Conservation (phyloP, 495 filamentous ascomycete species). For the Neurospora hispaniola region DNA sequence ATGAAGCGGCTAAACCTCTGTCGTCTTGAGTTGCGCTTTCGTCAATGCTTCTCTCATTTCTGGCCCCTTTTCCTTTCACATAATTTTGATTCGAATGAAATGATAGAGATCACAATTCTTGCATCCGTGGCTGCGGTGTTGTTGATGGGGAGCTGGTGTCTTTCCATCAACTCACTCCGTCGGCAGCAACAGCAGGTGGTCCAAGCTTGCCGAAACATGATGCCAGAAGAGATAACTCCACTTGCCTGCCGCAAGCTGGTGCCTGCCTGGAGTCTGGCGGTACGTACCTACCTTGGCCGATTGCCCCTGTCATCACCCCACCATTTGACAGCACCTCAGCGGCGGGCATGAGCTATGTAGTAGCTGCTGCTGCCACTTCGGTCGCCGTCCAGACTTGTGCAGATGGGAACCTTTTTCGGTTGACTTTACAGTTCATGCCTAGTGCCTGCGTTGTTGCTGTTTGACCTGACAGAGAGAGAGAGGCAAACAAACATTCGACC, state of each 20-base stretch:
- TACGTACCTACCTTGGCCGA: neutral
- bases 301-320: neutral
- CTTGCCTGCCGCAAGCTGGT: neutral
- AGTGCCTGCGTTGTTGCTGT: neutral
- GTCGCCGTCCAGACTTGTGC: neutral
- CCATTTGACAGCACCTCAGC: neutral
- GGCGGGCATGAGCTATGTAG: neutral
- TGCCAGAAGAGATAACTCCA: neutral
- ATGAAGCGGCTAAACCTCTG: neutral
- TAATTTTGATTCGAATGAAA: too few relatives aligned
- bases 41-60: neutral
- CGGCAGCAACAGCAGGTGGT: neutral
- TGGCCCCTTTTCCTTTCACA: too few relatives aligned
- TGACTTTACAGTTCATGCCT: neutral
- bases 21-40: fast-evolving
- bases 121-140: neutral
- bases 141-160: neutral
- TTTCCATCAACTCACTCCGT: neutral
- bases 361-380: neutral
- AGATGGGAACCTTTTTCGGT: neutral
- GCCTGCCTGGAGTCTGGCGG: neutral
- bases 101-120: neutral
- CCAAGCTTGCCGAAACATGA: neutral
- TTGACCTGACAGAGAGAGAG: neutral
- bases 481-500: neutral